These are phyloP conservation scores for Pyrus hybrid DNA, from an alignment of 331 rosid genomes.

Conservation along the genomic window DNA sequence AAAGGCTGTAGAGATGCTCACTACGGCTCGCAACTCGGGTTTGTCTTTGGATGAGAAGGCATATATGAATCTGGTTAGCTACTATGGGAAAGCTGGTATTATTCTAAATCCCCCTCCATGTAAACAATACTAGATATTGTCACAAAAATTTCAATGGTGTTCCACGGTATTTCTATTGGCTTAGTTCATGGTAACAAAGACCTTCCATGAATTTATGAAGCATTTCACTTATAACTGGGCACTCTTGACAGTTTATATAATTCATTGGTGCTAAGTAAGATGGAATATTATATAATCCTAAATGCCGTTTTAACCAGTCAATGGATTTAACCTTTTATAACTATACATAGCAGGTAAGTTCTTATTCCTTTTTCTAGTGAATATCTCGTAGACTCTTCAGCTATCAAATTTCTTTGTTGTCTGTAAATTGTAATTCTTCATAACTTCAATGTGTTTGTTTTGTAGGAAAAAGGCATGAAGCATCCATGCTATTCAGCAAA, in stretches of 20 bases:
- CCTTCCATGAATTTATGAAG: not conserved
- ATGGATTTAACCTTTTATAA: not conserved
- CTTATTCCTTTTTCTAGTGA: not conserved
- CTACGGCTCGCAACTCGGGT: constrained; percentile 41
- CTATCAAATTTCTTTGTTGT: not conserved
- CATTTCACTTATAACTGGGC: not conserved
- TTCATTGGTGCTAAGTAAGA: not conserved
- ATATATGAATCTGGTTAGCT: constrained; percentile 73
- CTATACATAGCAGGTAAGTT: not conserved
- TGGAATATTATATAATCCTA: not conserved
- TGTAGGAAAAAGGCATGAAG: constrained; percentile 67
- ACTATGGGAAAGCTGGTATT: constrained; percentile 86
- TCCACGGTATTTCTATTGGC: not conserved
- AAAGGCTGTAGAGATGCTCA: constrained; percentile 67
- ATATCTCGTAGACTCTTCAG: not conserved
- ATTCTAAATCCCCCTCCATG: constrained; percentile 2
- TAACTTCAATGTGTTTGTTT: constrained; percentile 5
- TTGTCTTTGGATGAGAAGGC: constrained; percentile 62
- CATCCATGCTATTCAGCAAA: constrained; percentile 55
- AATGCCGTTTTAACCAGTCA: not conserved
- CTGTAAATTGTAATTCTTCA: not conserved
- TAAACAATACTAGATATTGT: not conserved
- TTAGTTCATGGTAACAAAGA: not conserved
- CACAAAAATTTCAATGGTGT: not conserved
- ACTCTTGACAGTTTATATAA: not conserved